These are phyloP conservation scores for Verticillium klebahnii DNA, from an alignment of 2,329 filamentous ascomycete genomes.

Conservation along the genomic window DNA sequence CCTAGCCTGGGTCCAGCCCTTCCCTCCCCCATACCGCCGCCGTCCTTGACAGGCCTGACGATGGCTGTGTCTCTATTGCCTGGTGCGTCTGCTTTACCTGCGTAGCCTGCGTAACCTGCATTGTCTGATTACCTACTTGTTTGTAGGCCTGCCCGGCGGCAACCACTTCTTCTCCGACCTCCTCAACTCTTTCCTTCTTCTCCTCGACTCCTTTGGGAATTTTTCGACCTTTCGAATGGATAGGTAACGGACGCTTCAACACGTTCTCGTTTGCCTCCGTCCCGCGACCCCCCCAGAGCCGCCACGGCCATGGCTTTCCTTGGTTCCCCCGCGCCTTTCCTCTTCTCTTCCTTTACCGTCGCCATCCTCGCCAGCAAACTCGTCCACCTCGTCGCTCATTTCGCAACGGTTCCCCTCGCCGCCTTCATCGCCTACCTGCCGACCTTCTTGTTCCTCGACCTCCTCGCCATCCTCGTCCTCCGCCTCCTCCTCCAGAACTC, in stretches of 20 bases:
- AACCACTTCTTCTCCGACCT: background rate
- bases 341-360: conserved; percentile 23
- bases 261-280: background rate
- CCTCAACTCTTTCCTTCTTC: background rate
- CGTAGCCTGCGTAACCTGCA: too few species aligned
- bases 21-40: background rate
- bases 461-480: conserved; percentile 17
- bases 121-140: too few species aligned
- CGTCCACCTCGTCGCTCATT: conserved; percentile 21
- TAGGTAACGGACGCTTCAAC: conserved; percentile 3
- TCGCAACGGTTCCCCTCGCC: conserved; percentile 17
- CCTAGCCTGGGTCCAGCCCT: background rate
- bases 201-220: background rate
- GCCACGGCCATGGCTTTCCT: background rate
- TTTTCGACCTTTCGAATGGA: background rate
- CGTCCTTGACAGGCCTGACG: background rate
- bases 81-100: too few species aligned
- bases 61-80: background rate
- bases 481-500: conserved; percentile 20
- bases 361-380: conserved; percentile 22
- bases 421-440: conserved; percentile 26
- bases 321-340: conserved; percentile 12
- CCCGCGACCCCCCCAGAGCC: background rate
- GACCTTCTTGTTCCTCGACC: conserved; percentile 23
- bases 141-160: too few species aligned